phyloP scores from a whole-genome alignment of 192 early-diverging fungal species.

The Podila clonocystis region DNA sequence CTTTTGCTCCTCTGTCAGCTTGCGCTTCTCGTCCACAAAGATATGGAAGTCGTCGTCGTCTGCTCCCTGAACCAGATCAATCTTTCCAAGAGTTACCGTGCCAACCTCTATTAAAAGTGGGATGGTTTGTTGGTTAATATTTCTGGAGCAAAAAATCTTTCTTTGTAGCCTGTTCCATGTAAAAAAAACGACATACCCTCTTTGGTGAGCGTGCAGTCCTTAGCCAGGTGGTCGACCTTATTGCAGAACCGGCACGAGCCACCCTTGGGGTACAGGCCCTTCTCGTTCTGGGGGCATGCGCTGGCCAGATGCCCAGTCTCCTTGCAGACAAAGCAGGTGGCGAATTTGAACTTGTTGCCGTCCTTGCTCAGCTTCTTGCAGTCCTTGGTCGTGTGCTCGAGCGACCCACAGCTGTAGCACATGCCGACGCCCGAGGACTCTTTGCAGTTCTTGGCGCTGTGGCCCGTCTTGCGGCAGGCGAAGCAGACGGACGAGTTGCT shows the following conservation, averaged over 20 bases:
- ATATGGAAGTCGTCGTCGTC: conserved; percentile 95
- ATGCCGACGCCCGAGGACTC: conserved; percentile 66
- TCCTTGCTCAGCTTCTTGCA: conserved; percentile 71
- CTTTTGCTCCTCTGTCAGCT: conserved; percentile 58
- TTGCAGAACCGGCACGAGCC: conserved; percentile 91
- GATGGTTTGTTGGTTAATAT: neutral
- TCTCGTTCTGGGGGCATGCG: conserved; percentile 87
- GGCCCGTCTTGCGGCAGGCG: conserved; percentile 84
- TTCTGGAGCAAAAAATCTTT: conserved; percentile 3
- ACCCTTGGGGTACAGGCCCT: conserved; percentile 91
- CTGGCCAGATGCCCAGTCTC: conserved; percentile 83
- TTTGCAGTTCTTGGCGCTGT: conserved; percentile 87
- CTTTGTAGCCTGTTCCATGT: neutral
- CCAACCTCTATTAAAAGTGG: conserved; percentile 49
- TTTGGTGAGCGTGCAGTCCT: conserved; percentile 79
- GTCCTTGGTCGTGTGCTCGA: conserved; percentile 82
- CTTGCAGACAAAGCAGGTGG: conserved; percentile 91
- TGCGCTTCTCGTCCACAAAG: conserved; percentile 68
- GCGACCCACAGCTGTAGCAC: conserved; percentile 92
- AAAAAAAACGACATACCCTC: conserved; percentile 29
- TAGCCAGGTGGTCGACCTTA: conserved; percentile 85
- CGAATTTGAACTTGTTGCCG: conserved; percentile 73
- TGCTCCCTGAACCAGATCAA: conserved; percentile 85
- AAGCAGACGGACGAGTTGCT: conserved; percentile 71
- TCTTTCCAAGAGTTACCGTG: conserved; percentile 72